A percentile compares a stretch with the other conserved stretches of the same genome.
These are phyloP conservation scores for Penicillium crustosum DNA, from an alignment of 2,329 filamentous ascomycete species.

Conservation along the genomic window DNA sequence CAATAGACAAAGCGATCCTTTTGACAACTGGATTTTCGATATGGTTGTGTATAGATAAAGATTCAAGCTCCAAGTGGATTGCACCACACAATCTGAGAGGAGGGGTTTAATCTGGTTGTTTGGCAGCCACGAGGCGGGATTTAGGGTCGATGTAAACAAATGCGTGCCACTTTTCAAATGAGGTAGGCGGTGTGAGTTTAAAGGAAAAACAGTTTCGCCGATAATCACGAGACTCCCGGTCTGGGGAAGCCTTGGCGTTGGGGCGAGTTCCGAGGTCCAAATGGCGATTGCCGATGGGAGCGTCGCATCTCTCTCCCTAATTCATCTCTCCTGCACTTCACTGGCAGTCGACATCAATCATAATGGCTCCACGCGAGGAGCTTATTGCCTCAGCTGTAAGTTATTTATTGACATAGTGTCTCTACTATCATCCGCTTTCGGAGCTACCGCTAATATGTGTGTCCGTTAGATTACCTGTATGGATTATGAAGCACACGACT, in stretches of 20 bases:
- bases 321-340: conserved; percentile 13
- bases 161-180: conserved; percentile 24
- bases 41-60: conserved; percentile 1
- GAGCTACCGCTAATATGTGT: conserved; percentile 27
- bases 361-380: conserved; percentile 85
- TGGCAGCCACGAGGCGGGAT: conserved; percentile 14
- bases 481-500: conserved; percentile 20
- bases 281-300: conserved; percentile 29
- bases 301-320: conserved; percentile 18
- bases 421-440: conserved; percentile 28
- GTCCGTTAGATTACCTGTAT: conserved; percentile 52
- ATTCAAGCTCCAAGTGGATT: conserved; percentile 3
- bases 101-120: conserved; percentile 19
- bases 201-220: conserved; percentile 25
- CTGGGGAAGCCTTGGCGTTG: conserved; percentile 33
- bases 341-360: conserved; percentile 39
- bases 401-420: conserved; percentile 17
- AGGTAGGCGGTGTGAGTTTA: conserved; percentile 31
- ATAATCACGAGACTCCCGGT: conserved; percentile 32
- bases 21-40: background rate
- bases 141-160: conserved; percentile 39
- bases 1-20: conserved; percentile 1
- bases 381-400: conserved; percentile 77
- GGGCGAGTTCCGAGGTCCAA: conserved; percentile 41
- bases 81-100: conserved; percentile 17